Evolutionary conservation across 139 green algal genomes (phyloP), one percentile per base, ranked within the genome.

Genomic region (Bryopsis sp.): DNA sequence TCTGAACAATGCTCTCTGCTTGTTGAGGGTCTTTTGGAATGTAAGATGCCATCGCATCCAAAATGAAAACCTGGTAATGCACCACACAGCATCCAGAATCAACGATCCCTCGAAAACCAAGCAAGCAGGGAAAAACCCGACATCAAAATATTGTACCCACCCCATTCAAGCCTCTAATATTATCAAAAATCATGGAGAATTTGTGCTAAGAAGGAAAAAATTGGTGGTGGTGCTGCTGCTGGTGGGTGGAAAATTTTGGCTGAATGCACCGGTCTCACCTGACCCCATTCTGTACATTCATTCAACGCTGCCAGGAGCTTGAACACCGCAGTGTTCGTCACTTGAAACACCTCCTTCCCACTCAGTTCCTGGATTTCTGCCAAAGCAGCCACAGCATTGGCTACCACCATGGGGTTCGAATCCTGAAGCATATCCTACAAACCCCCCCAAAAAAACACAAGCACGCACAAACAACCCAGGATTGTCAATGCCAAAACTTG

Each of bases 321-420:
- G 72, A 87, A 88, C 3, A 97, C 77, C 4, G 82, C 89, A 50
- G 84, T 73, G 33, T 48, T 77, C 36, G 75, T 91, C 65, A 98
- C 78, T 65, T 88, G 73, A 37, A 95, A 86, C 34, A 94, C 78
- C 22, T 89, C 66, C 50, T 77, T 78, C 64, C 81, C 78, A 34
- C 70, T 80, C 48, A 82, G 66, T 70, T 88, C 82, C 61, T 90
- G 79, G 64, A 98, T 97, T 76, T 97, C 95, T 24, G 78, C 71
- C 60, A 99, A 83, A 0, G 93, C 85, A n/a, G 94, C 93, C 36
- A 99, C 84, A 1, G 93, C 89, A 69, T 99, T 99, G 60, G 94
- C 92, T 38, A 99, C 95, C 34, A 99, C 95, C 95, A 99, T 99
- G 28, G 95, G 95, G 79, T 99, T 99, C 69, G 84, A 86, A 75